Base-by-base conservation (phyloP, 345 rosid genomes). In the Anacardium occidentale region DNA sequence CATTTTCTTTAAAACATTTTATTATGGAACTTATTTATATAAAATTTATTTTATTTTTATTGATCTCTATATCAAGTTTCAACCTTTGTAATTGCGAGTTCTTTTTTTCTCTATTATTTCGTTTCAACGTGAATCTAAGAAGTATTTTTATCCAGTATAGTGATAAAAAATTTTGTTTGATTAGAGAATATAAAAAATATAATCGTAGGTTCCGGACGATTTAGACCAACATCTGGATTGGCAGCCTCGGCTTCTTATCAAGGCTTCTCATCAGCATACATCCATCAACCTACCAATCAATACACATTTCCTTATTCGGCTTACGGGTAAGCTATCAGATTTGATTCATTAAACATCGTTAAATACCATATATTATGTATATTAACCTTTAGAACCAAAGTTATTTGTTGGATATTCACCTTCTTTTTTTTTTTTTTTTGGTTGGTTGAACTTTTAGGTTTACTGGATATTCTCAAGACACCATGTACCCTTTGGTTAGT, bases 391-490 rank as follows among this genome's bases (percentile, higher is more conserved):
- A 17, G 47, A 14, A 68, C 22, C 10, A 32, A n/a, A 58, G 18
- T 68, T 68, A 54, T 55, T 62, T 62, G 34, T 52, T 34, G 3
- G 3, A 42, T 32, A 13, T 29, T 45, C n/a, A 20, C 48, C 55
- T 32, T 34, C 18, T 66, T 22, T 0, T 63, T 34, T 75, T 48
- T 59, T 22, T n/a, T 68, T 22, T n/a, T 68, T 72, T 13, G 58
- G 5, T 12, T 72, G 58, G 17, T 77, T 61, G 34, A 59, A 58
- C 57, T 76, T 62, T 29, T 77, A 91, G 97, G 66, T 91, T 85
- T 50, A 54, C 89, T 64, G 92, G 97, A 75, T 86, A 84, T 78
- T 73, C 94, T 54, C 92, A 86, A 69, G 94, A 91, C 18, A 76
- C 77, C 66, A 70, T 87, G 78, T 91, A 89, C 71, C 87, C 94